Percentiles rank a stretch among this genome's conserved stretches.
These are phyloP conservation scores for Zoysia japonica DNA, from an alignment of 176 grass and related monocot genomes.

Conservation along the genomic window DNA sequence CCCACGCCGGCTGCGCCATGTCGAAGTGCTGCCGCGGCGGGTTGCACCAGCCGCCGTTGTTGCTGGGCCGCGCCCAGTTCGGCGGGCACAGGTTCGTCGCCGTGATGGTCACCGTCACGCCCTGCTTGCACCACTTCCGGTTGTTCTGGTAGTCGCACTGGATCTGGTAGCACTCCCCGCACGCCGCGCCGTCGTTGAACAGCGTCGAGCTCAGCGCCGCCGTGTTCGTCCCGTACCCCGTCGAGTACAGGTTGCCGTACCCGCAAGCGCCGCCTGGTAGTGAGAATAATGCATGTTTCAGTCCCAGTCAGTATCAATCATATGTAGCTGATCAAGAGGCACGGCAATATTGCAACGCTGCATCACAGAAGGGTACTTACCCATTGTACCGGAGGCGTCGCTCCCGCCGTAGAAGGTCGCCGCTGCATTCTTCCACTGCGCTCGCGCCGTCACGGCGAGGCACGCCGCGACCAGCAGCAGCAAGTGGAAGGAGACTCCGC, in stretches of 20 bases:
- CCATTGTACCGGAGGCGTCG: constrained; percentile 76
- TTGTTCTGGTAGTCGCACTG: constrained; percentile 37
- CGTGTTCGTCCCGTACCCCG: constrained; percentile 77
- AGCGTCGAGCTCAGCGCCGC: constrained; percentile 69
- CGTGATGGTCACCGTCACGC: constrained; percentile 56
- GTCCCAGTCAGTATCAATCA: not conserved
- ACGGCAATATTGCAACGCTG: no score
- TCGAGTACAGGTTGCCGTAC: constrained; percentile 73
- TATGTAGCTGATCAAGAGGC: no score
- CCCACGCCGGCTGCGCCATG: constrained; percentile 79
- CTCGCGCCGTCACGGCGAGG: constrained; percentile 29
- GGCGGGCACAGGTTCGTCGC: constrained; percentile 90
- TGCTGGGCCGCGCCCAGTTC: constrained; percentile 50
- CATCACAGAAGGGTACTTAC: constrained; percentile 11
- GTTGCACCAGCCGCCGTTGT: constrained; percentile 91
- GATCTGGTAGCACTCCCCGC: constrained; percentile 79
- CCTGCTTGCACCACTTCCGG: constrained; percentile 47
- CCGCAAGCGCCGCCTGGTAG: constrained; percentile 70
- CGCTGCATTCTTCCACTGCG: not conserved
- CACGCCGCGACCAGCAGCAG: constrained; percentile 12
- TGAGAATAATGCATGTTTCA: no score
- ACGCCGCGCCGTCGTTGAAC: constrained; percentile 66
- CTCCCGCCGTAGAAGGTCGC: constrained; percentile 77
- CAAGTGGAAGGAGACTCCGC: not conserved
- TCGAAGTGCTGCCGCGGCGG: constrained; percentile 80